These are phyloP conservation scores for Juncus inflexus DNA, from an alignment of 176 grass and related monocot genomes.

Conservation along the genomic window DNA sequence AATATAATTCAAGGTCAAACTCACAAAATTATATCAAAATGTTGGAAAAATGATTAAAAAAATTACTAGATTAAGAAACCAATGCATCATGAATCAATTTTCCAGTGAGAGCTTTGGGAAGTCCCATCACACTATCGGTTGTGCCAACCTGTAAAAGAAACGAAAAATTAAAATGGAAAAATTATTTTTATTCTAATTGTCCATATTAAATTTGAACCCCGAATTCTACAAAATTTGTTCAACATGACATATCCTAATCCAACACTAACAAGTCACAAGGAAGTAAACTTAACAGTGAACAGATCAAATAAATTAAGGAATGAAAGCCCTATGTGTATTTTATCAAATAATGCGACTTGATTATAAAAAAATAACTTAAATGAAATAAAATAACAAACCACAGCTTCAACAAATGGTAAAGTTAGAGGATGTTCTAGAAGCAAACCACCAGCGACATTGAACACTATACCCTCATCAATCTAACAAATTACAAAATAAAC, in stretches of 20 bases:
- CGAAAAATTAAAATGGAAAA: neutral
- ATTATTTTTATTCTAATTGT: neutral
- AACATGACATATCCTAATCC: no score
- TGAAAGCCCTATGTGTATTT: no score
- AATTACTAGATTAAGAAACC: constrained; percentile 10
- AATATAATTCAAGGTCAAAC: neutral
- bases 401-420: constrained; percentile 89
- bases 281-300: no score
- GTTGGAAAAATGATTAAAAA: neutral
- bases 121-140: constrained; percentile 82
- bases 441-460: constrained; percentile 80
- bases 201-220: neutral
- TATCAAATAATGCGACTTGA: neutral
- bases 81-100: constrained; percentile 58
- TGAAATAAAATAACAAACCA: constrained; percentile 44
- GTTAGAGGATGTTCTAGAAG: constrained; percentile 80
- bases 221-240: neutral
- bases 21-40: neutral
- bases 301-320: no score
- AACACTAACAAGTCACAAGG: no score
- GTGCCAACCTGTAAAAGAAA: constrained; percentile 49
- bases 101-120: constrained; percentile 62
- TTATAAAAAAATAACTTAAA: constrained; percentile 1
- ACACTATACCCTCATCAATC: constrained; percentile 86
- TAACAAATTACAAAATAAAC: constrained; percentile 19